These are phyloP conservation scores for Aspergillus pseudoviridinutans DNA, from an alignment of 2,329 filamentous ascomycete species.

Conservation along the genomic window DNA sequence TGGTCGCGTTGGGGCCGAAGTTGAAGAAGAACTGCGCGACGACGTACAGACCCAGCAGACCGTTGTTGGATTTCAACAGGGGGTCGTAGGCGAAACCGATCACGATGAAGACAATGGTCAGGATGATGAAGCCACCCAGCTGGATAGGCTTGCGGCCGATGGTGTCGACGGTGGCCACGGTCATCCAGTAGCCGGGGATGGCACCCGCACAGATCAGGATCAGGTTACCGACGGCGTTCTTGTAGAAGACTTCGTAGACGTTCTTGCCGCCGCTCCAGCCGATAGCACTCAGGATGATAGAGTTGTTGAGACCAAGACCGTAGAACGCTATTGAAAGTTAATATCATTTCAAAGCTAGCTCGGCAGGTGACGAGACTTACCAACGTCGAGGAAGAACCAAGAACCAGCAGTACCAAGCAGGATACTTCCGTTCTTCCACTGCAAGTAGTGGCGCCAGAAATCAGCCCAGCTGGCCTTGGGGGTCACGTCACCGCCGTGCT, in stretches of 20 bases:
- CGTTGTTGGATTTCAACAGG: conserved; percentile 32
- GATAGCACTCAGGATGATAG: conserved; percentile 66
- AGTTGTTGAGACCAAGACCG: conserved; percentile 71
- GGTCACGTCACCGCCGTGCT: conserved; percentile 54
- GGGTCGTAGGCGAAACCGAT: conserved; percentile 56
- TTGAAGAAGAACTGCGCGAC: conserved; percentile 59
- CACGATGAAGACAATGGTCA: conserved; percentile 60
- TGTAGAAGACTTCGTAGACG: conserved; percentile 67
- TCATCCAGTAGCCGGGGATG: conserved; percentile 79
- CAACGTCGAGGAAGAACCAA: conserved; percentile 75
- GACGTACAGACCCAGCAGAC: conserved; percentile 60
- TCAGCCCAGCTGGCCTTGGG: conserved; percentile 70
- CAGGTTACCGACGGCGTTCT: conserved; percentile 72
- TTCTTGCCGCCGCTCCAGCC: conserved; percentile 63
- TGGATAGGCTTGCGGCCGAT: conserved; percentile 75
- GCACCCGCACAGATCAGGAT: conserved; percentile 75
- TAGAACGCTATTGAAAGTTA: conserved; percentile 51
- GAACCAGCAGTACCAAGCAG: conserved; percentile 76
- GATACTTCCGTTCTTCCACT: conserved; percentile 68
- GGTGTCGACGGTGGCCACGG: conserved; percentile 68
- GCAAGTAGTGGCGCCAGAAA: conserved; percentile 66
- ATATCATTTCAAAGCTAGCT: conserved; percentile 14
- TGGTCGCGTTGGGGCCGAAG: conserved; percentile 56
- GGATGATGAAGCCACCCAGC: conserved; percentile 57
- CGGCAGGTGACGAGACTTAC: conserved; percentile 19